These are phyloP conservation scores for Saturnispora quitensis DNA, from an alignment of 805 yeast species.

Conservation along the genomic window DNA sequence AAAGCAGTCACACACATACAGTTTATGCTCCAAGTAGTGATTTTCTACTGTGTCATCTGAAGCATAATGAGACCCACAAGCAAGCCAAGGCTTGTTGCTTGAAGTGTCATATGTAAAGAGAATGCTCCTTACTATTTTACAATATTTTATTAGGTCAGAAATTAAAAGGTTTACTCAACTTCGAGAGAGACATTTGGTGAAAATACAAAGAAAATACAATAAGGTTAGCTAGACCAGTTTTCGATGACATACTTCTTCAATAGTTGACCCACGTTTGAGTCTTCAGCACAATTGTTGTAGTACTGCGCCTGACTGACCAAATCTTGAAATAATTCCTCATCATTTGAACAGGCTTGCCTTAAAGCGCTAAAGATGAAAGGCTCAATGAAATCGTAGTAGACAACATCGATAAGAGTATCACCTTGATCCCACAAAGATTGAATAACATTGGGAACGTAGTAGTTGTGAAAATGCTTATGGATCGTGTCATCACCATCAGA, in stretches of 20 bases:
- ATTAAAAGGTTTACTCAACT: no score
- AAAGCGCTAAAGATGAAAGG: slow-evolving; percentile 21
- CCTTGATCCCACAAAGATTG: slow-evolving; percentile 32
- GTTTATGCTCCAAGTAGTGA: neutral
- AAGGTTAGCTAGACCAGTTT: slow-evolving; percentile 22
- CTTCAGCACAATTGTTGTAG: slow-evolving; percentile 29
- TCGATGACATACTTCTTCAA: slow-evolving; percentile 32
- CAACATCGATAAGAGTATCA: slow-evolving; percentile 45
- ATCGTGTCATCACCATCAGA: slow-evolving; percentile 78
- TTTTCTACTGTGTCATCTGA: no score
- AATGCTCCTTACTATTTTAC: no score
- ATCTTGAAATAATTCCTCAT: slow-evolving; percentile 11
- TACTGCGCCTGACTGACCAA: slow-evolving; percentile 10
- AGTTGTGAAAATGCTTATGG: slow-evolving; percentile 49
- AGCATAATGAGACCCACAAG: neutral
- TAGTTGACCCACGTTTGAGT: slow-evolving; percentile 36
- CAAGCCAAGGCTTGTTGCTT: neutral
- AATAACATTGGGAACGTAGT: slow-evolving; percentile 72
- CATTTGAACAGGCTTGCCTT: slow-evolving; percentile 15
- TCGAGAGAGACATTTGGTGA: no score
- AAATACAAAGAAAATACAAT: no score
- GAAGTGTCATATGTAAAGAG: no score
- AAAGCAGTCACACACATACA: neutral
- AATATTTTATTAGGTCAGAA: no score
- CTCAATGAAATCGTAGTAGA: slow-evolving; percentile 71